Evolutionary conservation across 2,329 filamentous ascomycete species (phyloP), one percentile per base, ranked within the genome.

Genomic region (Apiospora marii): DNA sequence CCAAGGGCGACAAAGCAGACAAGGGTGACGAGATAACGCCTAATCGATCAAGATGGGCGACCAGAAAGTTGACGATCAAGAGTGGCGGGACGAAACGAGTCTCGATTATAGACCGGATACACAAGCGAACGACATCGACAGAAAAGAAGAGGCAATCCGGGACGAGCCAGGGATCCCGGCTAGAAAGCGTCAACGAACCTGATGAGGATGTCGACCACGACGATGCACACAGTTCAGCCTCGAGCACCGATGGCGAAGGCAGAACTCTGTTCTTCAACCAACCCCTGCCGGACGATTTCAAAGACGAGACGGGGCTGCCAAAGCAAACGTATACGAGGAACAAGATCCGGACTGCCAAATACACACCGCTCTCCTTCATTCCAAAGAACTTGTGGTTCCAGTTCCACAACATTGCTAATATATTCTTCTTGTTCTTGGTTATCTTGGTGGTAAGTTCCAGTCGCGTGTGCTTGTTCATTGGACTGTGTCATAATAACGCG

Each of bases 361-460:
- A 99, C 83, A 99, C 96, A 10, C 93, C 97, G 12, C 83, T 99
- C 75, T 97, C 94, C 73, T 99, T 99, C 83, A 83, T 99, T 41
- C 96, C 96, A 19, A 98, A 98, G 86, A 98, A 99, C 83, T 81
- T 99, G 80, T 99, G 92, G 91, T 94, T 97, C 76, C 97, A 99
- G 83, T 98, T 99, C 81, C 96, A 99, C 84, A 98, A 98, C 80
- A 93, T 99, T 79, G 96, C 96, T 80, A 99, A 99, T 83, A 92
- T 98, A 71, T 99, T 98, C 85, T 99, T 99, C 88, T 87, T 98
- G 77, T 98, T 98, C 84, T 89, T 96, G 78, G 95, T 98, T 81
- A 97, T 99, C 80, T 89, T 99, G 73, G 92, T 92, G 79, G 96
- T 98, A 92, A 88, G 95, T 89, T 72, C 58, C 58, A 22, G 22